Evolutionary conservation across 768 basidiomycete genomes (phyloP), one percentile per base, ranked within the genome.

Genomic region (Xanthoconium stramineum): DNA sequence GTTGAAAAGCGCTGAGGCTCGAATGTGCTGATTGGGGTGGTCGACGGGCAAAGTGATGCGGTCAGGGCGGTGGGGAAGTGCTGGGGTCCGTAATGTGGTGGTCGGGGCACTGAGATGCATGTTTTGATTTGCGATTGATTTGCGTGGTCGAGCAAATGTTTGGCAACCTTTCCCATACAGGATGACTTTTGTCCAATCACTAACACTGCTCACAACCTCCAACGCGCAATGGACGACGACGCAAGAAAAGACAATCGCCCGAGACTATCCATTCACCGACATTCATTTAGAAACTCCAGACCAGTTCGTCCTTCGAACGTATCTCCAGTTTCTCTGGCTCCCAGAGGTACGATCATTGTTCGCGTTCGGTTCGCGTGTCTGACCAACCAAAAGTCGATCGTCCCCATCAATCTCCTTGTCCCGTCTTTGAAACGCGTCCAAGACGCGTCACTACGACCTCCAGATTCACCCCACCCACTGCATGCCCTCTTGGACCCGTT

Each of bases 321-420:
- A 90, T 68, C 79, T 88, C 44, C 87, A 89, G 62, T 88, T 85
- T 61, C 76, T 91, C 8, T 91, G 88, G 88, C 78, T 90, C 42
- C 88, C 89, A 45, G 81, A 89, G 73, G 89, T 89, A 60, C 50
- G 70, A 6, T n/a, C 48, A 9, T 46, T 47, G 11, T 11, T 14
- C 47, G 5, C 13, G 30, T 6, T 20, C 24, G 28, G 43, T 39
- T 33, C 56, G 47, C 48, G 55, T 57, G 38, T 56, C 56, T 67
- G 35, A 67, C 59, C 33, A 7, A 10, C 15, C 38, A 19, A 58
- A 6, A 92, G 90, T 86, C 87, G 3, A 81, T 89, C 46, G 85
- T 89, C 85, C 82, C 88, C 10, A 73, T 92, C 0, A 61, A 70
- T 11, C 68, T 83, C 8, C 72, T 92, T 11, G 70, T 84, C 0